Evolutionary conservation across 352 stramenopile species (phyloP).

Genomic region (Globisporangium megalacanthum): DNA sequence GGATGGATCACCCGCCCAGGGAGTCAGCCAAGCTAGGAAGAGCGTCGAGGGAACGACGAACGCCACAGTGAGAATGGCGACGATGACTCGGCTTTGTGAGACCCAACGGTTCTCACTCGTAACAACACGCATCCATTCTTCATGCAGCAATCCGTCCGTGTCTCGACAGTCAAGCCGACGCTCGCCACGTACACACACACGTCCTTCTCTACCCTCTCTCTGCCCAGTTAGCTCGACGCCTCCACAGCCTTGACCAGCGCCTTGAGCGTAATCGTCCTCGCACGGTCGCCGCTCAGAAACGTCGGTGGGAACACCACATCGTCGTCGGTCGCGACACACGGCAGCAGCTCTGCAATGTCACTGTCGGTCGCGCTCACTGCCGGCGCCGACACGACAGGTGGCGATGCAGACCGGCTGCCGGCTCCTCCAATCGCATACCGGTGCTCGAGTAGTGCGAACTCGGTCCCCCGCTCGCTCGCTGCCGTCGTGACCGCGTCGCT

Average conservation of each 20-base stretch:
- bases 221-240: neutral
- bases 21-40: neutral
- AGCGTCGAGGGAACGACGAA: too few species aligned
- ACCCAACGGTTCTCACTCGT: too few species aligned
- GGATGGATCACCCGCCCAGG: neutral
- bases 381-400: too few species aligned
- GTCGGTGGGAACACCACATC: conserved; percentile 22
- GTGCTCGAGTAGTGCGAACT: neutral
- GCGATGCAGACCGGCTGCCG: neutral
- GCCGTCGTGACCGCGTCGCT: neutral
- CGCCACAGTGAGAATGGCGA: too few species aligned
- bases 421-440: neutral
- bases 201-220: neutral
- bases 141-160: too few species aligned
- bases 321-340: conserved; percentile 19
- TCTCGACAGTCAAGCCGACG: neutral
- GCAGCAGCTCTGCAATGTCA: conserved; percentile 8
- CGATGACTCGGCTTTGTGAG: too few species aligned
- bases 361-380: too few species aligned
- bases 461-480: neutral
- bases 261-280: conserved; percentile 31
- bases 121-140: too few species aligned
- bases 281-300: conserved; percentile 18
- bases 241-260: conserved; percentile 35
- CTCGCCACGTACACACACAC: neutral